Percentiles rank a stretch among this genome's conserved stretches.
Evolutionary conservation across 2,329 filamentous ascomycete species (phyloP).

Genomic region (Dryadomyces sulphureus): DNA sequence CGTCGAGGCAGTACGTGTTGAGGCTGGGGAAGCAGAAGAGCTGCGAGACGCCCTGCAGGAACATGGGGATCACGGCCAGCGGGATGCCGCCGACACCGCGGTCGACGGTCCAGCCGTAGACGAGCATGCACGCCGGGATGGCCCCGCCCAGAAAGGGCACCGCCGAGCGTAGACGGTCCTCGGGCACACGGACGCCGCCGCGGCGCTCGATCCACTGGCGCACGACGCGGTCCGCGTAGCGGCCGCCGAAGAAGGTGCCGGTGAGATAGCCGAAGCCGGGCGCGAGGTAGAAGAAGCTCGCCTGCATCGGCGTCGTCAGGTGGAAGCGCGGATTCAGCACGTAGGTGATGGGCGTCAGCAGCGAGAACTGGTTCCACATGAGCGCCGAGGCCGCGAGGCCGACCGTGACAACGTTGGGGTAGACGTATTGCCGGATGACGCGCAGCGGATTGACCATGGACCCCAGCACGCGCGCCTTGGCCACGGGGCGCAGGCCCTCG

Average conservation of each 20-base stretch:
- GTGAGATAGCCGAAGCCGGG: slow-evolving; percentile 52
- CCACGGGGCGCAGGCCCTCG: slow-evolving; percentile 25
- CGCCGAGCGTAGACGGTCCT: slow-evolving; percentile 51
- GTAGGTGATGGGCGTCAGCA: slow-evolving; percentile 54
- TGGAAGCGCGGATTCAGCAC: slow-evolving; percentile 57
- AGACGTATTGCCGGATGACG: slow-evolving; percentile 40
- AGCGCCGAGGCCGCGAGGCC: slow-evolving; percentile 43
- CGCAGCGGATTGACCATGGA: slow-evolving; percentile 45
- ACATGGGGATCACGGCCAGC: slow-evolving; percentile 51
- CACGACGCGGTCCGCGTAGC: slow-evolving; percentile 53
- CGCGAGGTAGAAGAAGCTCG: slow-evolving; percentile 55
- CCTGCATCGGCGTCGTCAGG: slow-evolving; percentile 46
- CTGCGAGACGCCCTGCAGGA: slow-evolving; percentile 53
- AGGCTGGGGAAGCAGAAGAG: slow-evolving; percentile 54
- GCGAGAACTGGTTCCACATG: slow-evolving; percentile 58
- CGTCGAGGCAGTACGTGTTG: slow-evolving; percentile 67
- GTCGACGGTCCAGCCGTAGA: slow-evolving; percentile 44
- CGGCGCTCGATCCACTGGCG: slow-evolving; percentile 42
- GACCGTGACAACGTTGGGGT: slow-evolving; percentile 47
- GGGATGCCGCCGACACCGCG: slow-evolving; percentile 24
- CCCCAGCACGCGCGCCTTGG: slow-evolving; percentile 36
- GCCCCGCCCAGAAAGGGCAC: slow-evolving; percentile 44
- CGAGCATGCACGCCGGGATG: slow-evolving; percentile 28
- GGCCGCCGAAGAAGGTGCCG: slow-evolving; percentile 52
- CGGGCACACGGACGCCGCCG: slow-evolving; percentile 43